Evolutionary conservation across 345 rosid species (phyloP), one percentile per base, ranked within the genome.

Genomic region (Viola odorata): DNA sequence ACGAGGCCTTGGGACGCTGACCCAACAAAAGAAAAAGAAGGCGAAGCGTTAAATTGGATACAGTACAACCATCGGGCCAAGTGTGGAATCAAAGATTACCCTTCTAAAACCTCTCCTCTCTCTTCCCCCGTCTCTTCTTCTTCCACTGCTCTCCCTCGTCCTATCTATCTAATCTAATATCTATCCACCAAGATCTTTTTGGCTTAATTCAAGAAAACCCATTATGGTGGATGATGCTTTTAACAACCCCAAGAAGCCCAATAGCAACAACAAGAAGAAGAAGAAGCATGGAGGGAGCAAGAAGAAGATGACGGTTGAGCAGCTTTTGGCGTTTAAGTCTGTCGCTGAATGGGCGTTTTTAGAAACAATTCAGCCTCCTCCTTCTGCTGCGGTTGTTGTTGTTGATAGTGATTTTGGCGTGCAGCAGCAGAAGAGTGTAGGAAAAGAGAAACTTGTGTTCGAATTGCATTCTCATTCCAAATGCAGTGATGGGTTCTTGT

Each of bases 381-480:
- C 62, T 56, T 47, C 32, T 23, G 32, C 32, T 23, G 32, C 13
- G 12, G 55, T 48, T 50, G 61, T 12, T 50, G 45, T 70, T 42
- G 78, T 62, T 32, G 86, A 88, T 23, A 23, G 32, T 73, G 95
- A 76, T 67, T 88, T 87, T 47, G 75, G 83, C 37, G 89, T 84
- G 10, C 87, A 72, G 48, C 82, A 63, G 74, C 61, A 67, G 56
- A 13, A 9, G 8, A 78, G 74, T 12, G 70, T 73, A 38, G 63
- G 67, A 9, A 60, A 50, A 48, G 81, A 81, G 42, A 88, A 72
- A 65, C 37, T 84, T 70, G 79, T 84, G 5, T 94, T 90, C 69
- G 99, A 94, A 73, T 78, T 90, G 74, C 99, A 94, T 69, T 82
- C 88, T 8, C 99, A 94, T 74, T 83, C 97, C 47, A 94, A 90